A percentile compares a stretch with the other conserved stretches of the same genome.
Conservation (phyloP, 345 rosid species). For the Carallia brachiata region DNA sequence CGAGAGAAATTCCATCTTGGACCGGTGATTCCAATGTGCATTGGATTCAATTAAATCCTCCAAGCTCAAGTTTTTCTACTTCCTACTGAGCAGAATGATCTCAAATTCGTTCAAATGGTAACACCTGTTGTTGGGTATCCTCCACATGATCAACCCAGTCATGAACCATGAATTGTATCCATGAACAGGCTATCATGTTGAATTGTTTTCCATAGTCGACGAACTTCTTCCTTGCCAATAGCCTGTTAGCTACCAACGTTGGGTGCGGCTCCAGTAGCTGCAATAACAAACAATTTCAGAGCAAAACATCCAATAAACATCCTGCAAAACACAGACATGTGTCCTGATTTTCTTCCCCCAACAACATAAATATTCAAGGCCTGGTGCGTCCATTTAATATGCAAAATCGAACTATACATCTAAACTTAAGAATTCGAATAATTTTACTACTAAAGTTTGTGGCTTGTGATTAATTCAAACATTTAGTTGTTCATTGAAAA, state of each 20-base stretch:
- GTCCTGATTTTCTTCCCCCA: not conserved
- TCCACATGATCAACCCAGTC: slow-evolving; percentile 71
- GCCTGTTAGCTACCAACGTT: slow-evolving; percentile 50
- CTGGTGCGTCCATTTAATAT: no score
- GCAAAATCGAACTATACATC: no score
- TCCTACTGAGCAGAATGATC: not conserved
- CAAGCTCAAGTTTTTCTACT: not conserved
- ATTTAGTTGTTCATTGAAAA: no score
- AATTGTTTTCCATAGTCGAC: slow-evolving; percentile 57
- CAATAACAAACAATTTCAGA: not conserved
- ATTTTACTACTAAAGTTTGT: no score
- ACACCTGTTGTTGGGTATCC: slow-evolving; percentile 49
- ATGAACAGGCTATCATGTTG: slow-evolving; percentile 60
- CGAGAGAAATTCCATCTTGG: not conserved
- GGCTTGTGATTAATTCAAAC: no score
- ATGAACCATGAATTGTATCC: slow-evolving; percentile 73
- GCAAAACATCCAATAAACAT: not conserved
- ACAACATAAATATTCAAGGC: not conserved
- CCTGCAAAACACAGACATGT: not conserved
- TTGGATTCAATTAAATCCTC: not conserved
- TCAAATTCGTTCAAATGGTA: not conserved
- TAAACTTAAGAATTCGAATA: no score
- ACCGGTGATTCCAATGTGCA: not conserved
- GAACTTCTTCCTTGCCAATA: slow-evolving; percentile 38
- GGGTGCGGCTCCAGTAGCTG: slow-evolving; percentile 79